phyloP scores from a whole-genome alignment of 805 yeast species.

The Wickerhamomyces hampshirensis region DNA sequence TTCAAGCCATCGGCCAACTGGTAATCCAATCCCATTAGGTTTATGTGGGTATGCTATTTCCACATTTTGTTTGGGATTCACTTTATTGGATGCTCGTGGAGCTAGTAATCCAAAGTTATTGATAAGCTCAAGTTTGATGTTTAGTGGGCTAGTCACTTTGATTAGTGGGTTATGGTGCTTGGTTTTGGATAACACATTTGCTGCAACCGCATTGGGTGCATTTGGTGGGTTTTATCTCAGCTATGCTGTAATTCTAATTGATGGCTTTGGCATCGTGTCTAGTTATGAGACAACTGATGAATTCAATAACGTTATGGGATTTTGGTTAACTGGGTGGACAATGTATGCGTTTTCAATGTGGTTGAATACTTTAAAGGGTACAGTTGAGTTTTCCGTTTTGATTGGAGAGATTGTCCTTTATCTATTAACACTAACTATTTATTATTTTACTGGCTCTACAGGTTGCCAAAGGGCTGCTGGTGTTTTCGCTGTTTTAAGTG shows the following conservation, averaged over 20 bases:
- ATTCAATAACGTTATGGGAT: slow-evolving; percentile 40
- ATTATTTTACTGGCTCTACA: slow-evolving; percentile 33
- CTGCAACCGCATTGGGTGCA: slow-evolving; percentile 45
- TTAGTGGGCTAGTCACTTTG: slow-evolving; percentile 46
- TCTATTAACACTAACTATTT: slow-evolving; percentile 37
- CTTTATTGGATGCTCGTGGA: slow-evolving; percentile 41
- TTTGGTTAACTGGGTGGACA: slow-evolving; percentile 48
- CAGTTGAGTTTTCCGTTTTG: slow-evolving; percentile 38
- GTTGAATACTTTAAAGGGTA: slow-evolving; percentile 44
- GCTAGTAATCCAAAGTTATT: slow-evolving; percentile 38
- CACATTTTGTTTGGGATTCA: slow-evolving; percentile 44
- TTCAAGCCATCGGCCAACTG: slow-evolving; percentile 48
- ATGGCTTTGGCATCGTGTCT: slow-evolving; percentile 37
- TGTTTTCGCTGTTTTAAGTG: slow-evolving; percentile 38
- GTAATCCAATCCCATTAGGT: slow-evolving; percentile 49
- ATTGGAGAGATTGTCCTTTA: slow-evolving; percentile 13
- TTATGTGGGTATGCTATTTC: slow-evolving; percentile 43
- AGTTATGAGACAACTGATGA: slow-evolving; percentile 36
- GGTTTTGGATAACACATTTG: slow-evolving; percentile 50
- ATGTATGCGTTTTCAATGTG: slow-evolving; percentile 43
- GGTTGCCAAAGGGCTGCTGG: slow-evolving; percentile 42
- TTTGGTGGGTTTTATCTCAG: slow-evolving; percentile 55
- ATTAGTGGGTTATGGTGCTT: slow-evolving; percentile 50
- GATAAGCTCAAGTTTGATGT: slow-evolving; percentile 42
- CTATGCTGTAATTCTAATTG: slow-evolving; percentile 41